phyloP scores from a whole-genome alignment of 2,329 filamentous ascomycete genomes.

The Gyromitra esculenta region DNA sequence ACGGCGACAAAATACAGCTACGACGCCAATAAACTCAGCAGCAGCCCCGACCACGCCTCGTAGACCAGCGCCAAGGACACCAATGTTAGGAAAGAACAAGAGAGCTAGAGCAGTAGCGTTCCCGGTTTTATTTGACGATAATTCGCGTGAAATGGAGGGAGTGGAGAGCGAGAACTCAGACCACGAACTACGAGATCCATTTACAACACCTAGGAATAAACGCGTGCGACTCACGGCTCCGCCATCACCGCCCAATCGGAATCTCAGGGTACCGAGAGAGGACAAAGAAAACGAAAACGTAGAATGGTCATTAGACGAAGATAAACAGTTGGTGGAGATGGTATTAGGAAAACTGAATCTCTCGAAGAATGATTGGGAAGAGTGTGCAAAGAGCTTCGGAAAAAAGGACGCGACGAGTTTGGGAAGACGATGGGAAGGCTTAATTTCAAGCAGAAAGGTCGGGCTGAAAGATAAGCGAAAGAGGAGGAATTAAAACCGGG shows the following conservation, averaged over 20 bases:
- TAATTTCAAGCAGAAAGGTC: constrained; percentile 68
- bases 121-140: constrained; percentile 21
- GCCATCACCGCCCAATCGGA: constrained; percentile 53
- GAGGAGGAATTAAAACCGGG: constrained; percentile 55
- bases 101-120: constrained; percentile 49
- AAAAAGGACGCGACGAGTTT: constrained; percentile 68
- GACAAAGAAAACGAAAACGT: constrained; percentile 60
- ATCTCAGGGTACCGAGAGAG: constrained; percentile 61
- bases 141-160: constrained; percentile 25
- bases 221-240: constrained; percentile 50
- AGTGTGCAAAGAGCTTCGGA: constrained; percentile 72
- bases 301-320: constrained; percentile 71
- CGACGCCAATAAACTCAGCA: constrained; percentile 19
- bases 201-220: constrained; percentile 50
- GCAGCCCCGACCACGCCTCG: constrained; percentile 41
- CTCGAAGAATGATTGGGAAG: constrained; percentile 73
- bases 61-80: constrained; percentile 30
- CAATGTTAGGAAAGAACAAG: constrained; percentile 45
- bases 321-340: constrained; percentile 73
- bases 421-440: constrained; percentile 71
- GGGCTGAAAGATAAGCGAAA: constrained; percentile 66
- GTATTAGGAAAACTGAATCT: constrained; percentile 74
- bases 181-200: constrained; percentile 50
- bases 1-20: constrained; percentile 37
- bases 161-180: constrained; percentile 53